These are phyloP conservation scores for Lactifluus volemus DNA, from an alignment of 768 basidiomycete species.

Conservation along the genomic window DNA sequence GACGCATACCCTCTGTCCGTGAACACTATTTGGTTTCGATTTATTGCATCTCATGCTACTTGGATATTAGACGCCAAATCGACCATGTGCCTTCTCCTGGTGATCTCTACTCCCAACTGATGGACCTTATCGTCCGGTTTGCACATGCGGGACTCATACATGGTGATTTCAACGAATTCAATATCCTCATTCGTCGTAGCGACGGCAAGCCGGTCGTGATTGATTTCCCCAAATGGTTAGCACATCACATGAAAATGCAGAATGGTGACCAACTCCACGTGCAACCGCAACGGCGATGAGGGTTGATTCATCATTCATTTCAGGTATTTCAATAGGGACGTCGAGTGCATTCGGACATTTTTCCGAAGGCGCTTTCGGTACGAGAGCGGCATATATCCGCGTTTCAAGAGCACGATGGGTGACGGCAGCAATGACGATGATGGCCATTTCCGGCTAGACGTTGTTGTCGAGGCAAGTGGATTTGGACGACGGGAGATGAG, in stretches of 20 bases:
- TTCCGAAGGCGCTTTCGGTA: conserved; percentile 88
- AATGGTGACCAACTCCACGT: conserved; percentile 55
- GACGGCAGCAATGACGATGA: conserved; percentile 33
- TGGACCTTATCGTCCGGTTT: conserved; percentile 94
- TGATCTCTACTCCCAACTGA: conserved; percentile 80
- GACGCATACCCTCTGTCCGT: conserved; percentile 90
- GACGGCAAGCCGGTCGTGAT: conserved; percentile 79
- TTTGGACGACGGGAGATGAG: conserved; percentile 81
- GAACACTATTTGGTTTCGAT: not conserved
- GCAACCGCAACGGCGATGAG: not conserved
- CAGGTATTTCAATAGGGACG: conserved; percentile 99
- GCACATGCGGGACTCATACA: conserved; percentile 94
- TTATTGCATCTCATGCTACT: not conserved
- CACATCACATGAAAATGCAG: conserved; percentile 92
- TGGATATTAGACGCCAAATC: conserved; percentile 66
- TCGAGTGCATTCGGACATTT: conserved; percentile 91
- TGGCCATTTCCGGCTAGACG: conserved; percentile 61
- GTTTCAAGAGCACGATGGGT: conserved; percentile 59
- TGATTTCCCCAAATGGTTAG: conserved; percentile 99
- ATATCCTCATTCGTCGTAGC: conserved; percentile 84
- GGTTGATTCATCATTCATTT: conserved; percentile 9
- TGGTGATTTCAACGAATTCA: conserved; percentile 99
- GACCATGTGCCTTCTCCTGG: conserved; percentile 77
- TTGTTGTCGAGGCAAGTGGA: conserved; percentile 90
- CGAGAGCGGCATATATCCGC: conserved; percentile 83